Evolutionary conservation across 306 rosid genomes (phyloP).

Genomic region (Malus fusca): DNA sequence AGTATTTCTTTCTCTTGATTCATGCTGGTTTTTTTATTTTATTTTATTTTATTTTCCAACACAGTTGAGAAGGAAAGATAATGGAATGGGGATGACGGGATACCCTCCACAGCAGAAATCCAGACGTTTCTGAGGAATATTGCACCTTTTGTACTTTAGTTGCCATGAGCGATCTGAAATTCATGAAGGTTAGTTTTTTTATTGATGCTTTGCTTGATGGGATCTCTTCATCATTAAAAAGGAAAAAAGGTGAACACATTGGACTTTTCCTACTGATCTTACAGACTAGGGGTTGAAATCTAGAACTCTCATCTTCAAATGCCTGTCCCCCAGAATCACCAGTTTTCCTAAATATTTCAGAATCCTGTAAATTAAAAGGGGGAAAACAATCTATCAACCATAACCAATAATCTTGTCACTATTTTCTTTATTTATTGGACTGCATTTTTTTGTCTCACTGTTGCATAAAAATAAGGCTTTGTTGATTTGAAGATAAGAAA

Average conservation of each 20-base stretch:
- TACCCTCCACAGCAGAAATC: slow-evolving; percentile 78
- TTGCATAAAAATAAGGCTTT: too few relatives aligned
- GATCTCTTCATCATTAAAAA: neutral
- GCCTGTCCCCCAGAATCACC: too few relatives aligned
- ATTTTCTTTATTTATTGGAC: too few relatives aligned
- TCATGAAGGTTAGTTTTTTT: neutral
- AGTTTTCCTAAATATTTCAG: too few relatives aligned
- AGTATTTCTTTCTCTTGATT: neutral
- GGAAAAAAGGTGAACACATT: neutral
- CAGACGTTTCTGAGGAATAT: slow-evolving; percentile 59
- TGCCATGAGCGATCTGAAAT: neutral
- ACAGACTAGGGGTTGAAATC: too few relatives aligned
- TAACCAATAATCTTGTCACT: too few relatives aligned
- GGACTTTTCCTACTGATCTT: too few relatives aligned
- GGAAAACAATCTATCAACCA: too few relatives aligned
- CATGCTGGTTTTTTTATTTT: slow-evolving; percentile 6
- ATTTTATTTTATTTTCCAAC: neutral
- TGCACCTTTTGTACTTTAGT: neutral
- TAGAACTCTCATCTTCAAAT: too few relatives aligned
- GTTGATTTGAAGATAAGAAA: too few relatives aligned
- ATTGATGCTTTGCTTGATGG: neutral
- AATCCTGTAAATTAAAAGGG: too few relatives aligned
- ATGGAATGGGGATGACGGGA: slow-evolving; percentile 52
- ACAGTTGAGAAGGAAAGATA: slow-evolving; percentile 82
- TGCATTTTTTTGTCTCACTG: too few relatives aligned